Conservation (phyloP, 2,329 filamentous ascomycete species). For the Ophiostoma angusticollis region DNA sequence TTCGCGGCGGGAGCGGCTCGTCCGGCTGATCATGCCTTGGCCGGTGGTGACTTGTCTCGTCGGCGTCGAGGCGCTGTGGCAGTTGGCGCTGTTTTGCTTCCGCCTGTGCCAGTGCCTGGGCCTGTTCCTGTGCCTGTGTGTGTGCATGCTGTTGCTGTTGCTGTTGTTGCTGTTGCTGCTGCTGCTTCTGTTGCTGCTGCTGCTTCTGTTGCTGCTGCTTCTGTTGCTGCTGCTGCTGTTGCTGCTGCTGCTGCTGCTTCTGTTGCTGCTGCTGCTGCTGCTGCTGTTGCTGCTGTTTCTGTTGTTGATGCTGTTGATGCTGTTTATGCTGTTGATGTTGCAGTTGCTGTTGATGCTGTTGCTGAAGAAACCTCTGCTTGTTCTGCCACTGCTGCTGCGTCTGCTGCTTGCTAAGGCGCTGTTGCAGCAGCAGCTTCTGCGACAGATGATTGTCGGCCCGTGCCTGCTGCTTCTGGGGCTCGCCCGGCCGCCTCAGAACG, state of each 20-base stretch:
- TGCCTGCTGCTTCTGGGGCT: slow-evolving; percentile 2
- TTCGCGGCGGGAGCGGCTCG: neutral
- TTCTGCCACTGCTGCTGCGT: slow-evolving; percentile 5
- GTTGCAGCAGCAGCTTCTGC: slow-evolving; percentile 9
- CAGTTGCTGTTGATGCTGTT: slow-evolving; percentile 2
- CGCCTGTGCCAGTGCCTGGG: neutral
- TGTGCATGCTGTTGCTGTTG: neutral
- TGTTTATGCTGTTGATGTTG: slow-evolving; percentile 4
- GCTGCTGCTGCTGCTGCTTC: neutral
- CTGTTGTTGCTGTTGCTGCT: neutral
- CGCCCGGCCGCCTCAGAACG: slow-evolving; percentile 4
- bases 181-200: neutral
- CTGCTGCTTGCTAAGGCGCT: slow-evolving; percentile 7
- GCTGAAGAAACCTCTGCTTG: slow-evolving; percentile 1
- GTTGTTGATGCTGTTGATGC: neutral
- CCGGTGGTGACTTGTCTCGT: slow-evolving; percentile 2
- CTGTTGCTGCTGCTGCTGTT: neutral
- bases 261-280: neutral
- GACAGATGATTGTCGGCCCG: slow-evolving; percentile 6
- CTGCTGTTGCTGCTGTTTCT: neutral
- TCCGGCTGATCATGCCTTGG: slow-evolving; percentile 2
- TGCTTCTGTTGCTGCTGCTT: neutral
- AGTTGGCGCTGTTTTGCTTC: neutral
- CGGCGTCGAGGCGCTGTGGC: too few relatives aligned
- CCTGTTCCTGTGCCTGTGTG: too few relatives aligned